Conservation (phyloP, 495 filamentous ascomycete species). For the Achaetomiella virescens region DNA sequence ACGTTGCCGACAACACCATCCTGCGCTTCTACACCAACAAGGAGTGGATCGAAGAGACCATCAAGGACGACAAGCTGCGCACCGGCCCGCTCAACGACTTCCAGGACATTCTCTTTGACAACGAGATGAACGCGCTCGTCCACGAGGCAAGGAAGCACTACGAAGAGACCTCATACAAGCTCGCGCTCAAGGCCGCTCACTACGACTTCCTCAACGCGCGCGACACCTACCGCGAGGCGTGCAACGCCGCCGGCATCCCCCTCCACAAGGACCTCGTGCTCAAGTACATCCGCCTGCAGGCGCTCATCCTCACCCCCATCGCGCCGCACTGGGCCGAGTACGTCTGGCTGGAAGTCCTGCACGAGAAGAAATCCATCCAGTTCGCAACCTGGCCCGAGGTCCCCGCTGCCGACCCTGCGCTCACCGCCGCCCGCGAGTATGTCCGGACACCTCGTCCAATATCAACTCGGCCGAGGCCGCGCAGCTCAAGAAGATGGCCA, state of each 20-base stretch:
- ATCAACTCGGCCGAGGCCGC: constrained; percentile 82
- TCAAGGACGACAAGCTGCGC: constrained; percentile 66
- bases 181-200: constrained; percentile 80
- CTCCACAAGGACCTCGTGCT: constrained; percentile 74
- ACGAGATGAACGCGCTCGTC: constrained; percentile 84
- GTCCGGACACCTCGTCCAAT: constrained; percentile 66
- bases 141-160: constrained; percentile 70
- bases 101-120: constrained; percentile 85
- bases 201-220: constrained; percentile 85
- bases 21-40: constrained; percentile 77
- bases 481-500: constrained; percentile 76
- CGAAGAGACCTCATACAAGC: constrained; percentile 76
- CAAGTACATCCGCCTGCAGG: constrained; percentile 80
- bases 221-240: constrained; percentile 84
- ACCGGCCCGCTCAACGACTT: constrained; percentile 67
- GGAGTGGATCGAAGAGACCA: constrained; percentile 85
- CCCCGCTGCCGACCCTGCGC: constrained; percentile 51
- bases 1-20: constrained; percentile 85
- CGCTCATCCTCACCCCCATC: constrained; percentile 50
- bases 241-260: constrained; percentile 62
- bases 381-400: constrained; percentile 69
- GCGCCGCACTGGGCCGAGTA: constrained; percentile 94
- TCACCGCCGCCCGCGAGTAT: constrained; percentile 75
- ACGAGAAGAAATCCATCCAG: constrained; percentile 70
- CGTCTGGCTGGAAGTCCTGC: constrained; percentile 83